phyloP scores from a whole-genome alignment of 345 rosid genomes.

The Mercurialis annua region DNA sequence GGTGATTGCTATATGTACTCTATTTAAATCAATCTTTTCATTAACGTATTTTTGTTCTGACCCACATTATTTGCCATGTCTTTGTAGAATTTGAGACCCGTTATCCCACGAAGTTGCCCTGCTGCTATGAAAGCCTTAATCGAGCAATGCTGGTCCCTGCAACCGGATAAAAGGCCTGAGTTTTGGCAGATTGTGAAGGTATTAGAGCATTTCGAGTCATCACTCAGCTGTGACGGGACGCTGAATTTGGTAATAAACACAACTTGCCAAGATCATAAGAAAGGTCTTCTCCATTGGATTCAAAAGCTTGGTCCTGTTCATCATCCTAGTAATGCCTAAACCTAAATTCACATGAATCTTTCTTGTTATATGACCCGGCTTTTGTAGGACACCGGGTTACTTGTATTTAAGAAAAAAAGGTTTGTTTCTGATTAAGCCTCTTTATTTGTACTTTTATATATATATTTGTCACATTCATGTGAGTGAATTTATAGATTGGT shows the following conservation, averaged over 20 bases:
- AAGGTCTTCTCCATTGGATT: slow-evolving; percentile 77
- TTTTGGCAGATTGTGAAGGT: slow-evolving; percentile 93
- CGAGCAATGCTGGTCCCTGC: slow-evolving; percentile 89
- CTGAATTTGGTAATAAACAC: slow-evolving; percentile 45
- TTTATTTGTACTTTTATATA: slow-evolving; percentile 24
- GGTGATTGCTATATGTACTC: neutral
- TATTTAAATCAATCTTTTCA: too few relatives aligned
- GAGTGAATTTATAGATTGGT: slow-evolving; percentile 13
- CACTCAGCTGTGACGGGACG: slow-evolving; percentile 65
- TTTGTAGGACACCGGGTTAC: slow-evolving; percentile 35
- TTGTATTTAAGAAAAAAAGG: slow-evolving; percentile 42
- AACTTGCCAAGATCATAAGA: slow-evolving; percentile 67
- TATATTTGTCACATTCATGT: slow-evolving; percentile 20
- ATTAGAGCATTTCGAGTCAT: slow-evolving; percentile 67
- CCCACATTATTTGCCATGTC: slow-evolving; percentile 11
- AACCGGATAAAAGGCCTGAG: slow-evolving; percentile 90
- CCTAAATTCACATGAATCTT: slow-evolving; percentile 57
- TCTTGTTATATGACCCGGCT: slow-evolving; percentile 20
- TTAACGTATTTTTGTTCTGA: neutral
- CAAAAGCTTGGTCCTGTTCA: slow-evolving; percentile 77
- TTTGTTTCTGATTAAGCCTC: slow-evolving; percentile 20
- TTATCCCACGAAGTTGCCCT: slow-evolving; percentile 63
- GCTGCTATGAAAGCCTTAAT: slow-evolving; percentile 74
- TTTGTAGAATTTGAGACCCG: slow-evolving; percentile 76
- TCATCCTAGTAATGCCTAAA: slow-evolving; percentile 43